Conservation (phyloP, 257 asterid species). For the Asclepias syriaca region DNA sequence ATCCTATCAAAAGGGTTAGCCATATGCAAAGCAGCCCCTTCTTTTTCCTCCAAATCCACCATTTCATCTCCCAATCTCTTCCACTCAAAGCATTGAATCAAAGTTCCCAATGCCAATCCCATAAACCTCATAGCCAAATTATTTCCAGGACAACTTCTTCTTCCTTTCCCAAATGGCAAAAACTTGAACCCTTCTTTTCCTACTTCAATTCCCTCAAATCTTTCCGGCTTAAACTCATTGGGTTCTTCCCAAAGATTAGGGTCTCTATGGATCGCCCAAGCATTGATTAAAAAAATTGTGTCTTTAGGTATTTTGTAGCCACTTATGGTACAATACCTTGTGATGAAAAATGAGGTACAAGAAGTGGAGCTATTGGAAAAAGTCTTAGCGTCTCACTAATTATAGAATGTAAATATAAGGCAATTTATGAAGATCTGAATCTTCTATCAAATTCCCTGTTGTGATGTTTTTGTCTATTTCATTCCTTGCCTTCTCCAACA, state of each 20-base stretch:
- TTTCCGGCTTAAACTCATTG: no score
- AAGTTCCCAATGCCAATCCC: constrained; percentile 46
- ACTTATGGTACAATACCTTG: constrained; percentile 21
- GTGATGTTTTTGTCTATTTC: constrained; percentile 20
- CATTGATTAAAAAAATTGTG: constrained; percentile 18
- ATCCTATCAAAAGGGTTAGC: no score
- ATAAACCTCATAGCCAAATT: constrained; percentile 44
- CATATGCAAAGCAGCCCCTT: no score
- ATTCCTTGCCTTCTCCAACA: constrained; percentile 12
- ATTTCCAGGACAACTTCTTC: constrained; percentile 77
- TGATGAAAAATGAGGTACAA: constrained; percentile 30
- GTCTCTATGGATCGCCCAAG: no score
- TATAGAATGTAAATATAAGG: constrained; percentile 30
- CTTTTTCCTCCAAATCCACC: no score
- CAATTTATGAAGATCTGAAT: constrained; percentile 27
- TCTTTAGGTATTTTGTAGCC: constrained; percentile 13
- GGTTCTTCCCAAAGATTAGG: no score
- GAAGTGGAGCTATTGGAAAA: constrained; percentile 29
- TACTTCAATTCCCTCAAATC: no score
- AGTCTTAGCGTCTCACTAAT: constrained; percentile 34
- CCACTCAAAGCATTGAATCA: constrained; percentile 77
- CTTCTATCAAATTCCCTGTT: constrained; percentile 12
- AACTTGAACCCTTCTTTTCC: constrained; percentile 12
- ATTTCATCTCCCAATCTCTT: constrained; percentile 6
- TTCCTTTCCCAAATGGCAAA: constrained; percentile 57